Conservation (phyloP, 495 filamentous ascomycete genomes). For the Aspergillus wentii region DNA sequence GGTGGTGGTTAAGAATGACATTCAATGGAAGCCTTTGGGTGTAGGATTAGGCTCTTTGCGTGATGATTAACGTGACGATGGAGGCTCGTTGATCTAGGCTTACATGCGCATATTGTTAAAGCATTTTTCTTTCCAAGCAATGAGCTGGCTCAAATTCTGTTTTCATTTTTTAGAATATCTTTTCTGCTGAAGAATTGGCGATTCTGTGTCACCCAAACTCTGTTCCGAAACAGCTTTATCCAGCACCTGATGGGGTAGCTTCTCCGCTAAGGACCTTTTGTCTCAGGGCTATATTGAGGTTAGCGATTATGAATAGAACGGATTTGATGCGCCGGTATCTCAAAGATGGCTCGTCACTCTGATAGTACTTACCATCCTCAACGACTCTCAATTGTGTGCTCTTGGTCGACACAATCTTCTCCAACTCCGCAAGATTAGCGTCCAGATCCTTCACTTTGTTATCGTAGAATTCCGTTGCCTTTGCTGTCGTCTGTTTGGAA, state of each 20-base stretch:
- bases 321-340: neutral
- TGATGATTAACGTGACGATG: no score
- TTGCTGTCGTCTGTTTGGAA: slow-evolving; percentile 50
- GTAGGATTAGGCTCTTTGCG: no score
- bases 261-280: slow-evolving; percentile 44
- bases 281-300: slow-evolving; percentile 30
- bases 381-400: slow-evolving; percentile 77
- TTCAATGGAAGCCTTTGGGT: no score
- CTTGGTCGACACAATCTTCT: slow-evolving; percentile 81
- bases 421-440: slow-evolving; percentile 75
- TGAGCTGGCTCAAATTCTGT: no score
- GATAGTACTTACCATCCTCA: slow-evolving; percentile 71
- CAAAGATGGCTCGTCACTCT: no score
- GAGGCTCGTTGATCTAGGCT: no score
- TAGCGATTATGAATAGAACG: slow-evolving; percentile 15
- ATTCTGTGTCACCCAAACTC: no score
- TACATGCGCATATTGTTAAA: no score
- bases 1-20: no score
- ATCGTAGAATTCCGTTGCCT: slow-evolving; percentile 80
- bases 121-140: no score
- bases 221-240: slow-evolving; percentile 5
- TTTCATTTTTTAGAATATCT: no score
- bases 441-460: slow-evolving; percentile 77
- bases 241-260: slow-evolving; percentile 20
- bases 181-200: no score